Evolutionary conservation across 495 filamentous ascomycete species (phyloP).

Genomic region (Thermothielavioides terrestris): DNA sequence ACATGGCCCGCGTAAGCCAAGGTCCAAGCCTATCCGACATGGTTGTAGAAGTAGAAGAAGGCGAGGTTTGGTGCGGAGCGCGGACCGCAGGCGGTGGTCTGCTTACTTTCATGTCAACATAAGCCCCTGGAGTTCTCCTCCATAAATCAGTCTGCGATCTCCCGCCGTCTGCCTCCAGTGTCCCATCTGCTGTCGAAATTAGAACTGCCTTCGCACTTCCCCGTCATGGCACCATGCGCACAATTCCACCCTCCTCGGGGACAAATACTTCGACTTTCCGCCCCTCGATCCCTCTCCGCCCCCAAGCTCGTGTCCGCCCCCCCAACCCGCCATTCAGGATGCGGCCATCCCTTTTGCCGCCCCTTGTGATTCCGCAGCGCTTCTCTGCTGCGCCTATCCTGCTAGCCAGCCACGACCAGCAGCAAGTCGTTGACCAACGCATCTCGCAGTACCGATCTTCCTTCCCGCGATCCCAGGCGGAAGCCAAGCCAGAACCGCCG

Average conservation of each 20-base stretch:
- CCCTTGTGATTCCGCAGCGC: background rate
- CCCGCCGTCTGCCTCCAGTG: background rate
- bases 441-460: background rate
- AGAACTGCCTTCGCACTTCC: background rate
- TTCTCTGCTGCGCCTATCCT: background rate
- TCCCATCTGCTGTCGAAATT: background rate
- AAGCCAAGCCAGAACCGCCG: too few relatives aligned
- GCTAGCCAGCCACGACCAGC: background rate
- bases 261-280: background rate
- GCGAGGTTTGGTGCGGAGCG: background rate
- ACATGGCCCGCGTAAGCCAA: too few relatives aligned
- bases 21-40: too few relatives aligned
- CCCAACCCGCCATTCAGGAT: background rate
- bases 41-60: too few relatives aligned
- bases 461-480: too few relatives aligned
- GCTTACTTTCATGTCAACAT: constrained; percentile 7
- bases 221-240: background rate
- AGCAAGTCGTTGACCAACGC: background rate
- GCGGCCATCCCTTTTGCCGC: background rate
- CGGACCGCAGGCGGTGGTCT: background rate
- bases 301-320: background rate
- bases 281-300: background rate
- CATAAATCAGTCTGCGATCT: background rate
- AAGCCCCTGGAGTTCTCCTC: background rate
- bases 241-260: background rate